These are phyloP conservation scores for Daldinia concentrica DNA, from an alignment of 495 filamentous ascomycete species.

Conservation along the genomic window DNA sequence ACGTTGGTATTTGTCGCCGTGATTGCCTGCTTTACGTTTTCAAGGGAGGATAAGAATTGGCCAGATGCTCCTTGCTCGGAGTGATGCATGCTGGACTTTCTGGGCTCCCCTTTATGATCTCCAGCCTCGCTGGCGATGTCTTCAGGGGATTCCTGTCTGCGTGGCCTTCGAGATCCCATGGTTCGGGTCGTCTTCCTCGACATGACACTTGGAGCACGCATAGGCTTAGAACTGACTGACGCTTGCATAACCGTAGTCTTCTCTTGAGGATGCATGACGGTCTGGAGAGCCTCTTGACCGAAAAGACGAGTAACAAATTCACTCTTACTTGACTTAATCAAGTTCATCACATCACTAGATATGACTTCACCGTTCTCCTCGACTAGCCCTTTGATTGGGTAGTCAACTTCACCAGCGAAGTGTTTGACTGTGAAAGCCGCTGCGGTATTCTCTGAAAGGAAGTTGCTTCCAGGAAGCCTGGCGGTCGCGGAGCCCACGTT, in stretches of 20 bases:
- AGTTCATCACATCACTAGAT: constrained; percentile 93
- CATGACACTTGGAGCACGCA: constrained; percentile 92
- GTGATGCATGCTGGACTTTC: constrained; percentile 48
- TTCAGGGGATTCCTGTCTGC: constrained; percentile 64
- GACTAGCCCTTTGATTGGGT: constrained; percentile 81
- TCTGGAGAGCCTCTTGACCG: constrained; percentile 90
- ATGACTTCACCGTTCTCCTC: constrained; percentile 97
- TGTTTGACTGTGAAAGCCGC: constrained; percentile 91
- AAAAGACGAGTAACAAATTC: constrained; percentile 90
- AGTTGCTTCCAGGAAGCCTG: constrained; percentile 79
- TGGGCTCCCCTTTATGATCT: constrained; percentile 31
- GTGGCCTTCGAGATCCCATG: constrained; percentile 49
- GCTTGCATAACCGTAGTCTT: constrained; percentile 93
- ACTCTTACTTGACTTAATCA: constrained; percentile 87
- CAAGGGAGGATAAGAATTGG: constrained; percentile 89
- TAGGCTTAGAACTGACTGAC: constrained; percentile 91
- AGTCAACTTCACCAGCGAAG: constrained; percentile 97
- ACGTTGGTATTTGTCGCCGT: constrained; percentile 83
- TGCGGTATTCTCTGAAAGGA: constrained; percentile 76
- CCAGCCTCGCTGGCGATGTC: constrained; percentile 57
- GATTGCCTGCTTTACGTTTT: constrained; percentile 86
- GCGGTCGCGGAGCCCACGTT: constrained; percentile 72
- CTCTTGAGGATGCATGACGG: constrained; percentile 89
- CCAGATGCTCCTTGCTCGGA: constrained; percentile 85
- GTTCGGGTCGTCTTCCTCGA: constrained; percentile 64